These are phyloP conservation scores for Friedmanniomyces simplex DNA, from an alignment of 495 filamentous ascomycete genomes.

Conservation along the genomic window DNA sequence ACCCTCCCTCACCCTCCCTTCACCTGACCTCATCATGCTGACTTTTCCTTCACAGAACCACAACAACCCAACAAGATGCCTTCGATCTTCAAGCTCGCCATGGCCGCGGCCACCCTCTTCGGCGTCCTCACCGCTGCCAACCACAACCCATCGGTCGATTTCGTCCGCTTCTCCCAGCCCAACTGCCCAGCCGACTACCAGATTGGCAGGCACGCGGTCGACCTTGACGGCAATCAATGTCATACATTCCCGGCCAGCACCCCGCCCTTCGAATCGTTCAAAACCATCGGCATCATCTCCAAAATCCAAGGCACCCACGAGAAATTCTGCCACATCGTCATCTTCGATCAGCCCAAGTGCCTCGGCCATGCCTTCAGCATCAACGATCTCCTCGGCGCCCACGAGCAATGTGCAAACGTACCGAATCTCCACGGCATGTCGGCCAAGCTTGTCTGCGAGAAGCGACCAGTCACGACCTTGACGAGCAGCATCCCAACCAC, in stretches of 20 bases:
- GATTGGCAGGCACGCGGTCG: constrained; percentile 7
- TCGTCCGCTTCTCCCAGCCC: constrained; percentile 8
- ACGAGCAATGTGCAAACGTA: too few species aligned
- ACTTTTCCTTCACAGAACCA: neutral
- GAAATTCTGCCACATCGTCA: neutral
- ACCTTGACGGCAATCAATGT: neutral
- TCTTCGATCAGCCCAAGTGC: constrained; percentile 6
- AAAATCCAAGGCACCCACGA: constrained; percentile 9
- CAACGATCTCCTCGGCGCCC: neutral
- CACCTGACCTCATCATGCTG: neutral
- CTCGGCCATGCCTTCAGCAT: neutral
- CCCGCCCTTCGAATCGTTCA: too few species aligned
- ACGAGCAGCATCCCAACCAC: too few species aligned
- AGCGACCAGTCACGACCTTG: too few species aligned
- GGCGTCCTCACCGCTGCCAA: neutral
- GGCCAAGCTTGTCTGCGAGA: too few species aligned
- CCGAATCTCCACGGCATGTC: too few species aligned
- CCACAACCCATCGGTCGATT: neutral
- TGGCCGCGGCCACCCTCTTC: neutral
- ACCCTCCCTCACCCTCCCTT: neutral
- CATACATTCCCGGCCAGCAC: too few species aligned
- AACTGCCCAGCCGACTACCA: constrained; percentile 2
- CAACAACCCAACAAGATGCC: neutral
- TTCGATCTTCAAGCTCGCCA: constrained; percentile 1
- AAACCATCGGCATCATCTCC: neutral